Evolutionary conservation across 2,329 filamentous ascomycete genomes (phyloP), one percentile per base, ranked within the genome.

Genomic region (Cordyceps cicadae): DNA sequence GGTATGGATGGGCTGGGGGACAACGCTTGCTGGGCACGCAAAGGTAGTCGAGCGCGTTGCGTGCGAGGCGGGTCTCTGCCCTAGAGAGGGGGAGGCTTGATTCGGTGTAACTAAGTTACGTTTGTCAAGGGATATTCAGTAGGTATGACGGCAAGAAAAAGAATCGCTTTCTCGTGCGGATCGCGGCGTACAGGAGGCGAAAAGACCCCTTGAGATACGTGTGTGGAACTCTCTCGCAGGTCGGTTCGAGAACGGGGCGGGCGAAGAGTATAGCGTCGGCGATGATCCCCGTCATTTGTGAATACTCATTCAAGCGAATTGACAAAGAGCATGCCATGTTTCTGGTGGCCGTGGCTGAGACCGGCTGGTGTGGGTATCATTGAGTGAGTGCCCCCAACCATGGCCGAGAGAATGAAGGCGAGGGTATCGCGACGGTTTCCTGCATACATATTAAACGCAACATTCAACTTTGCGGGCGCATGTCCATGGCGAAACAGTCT

Each of bases 311-410:
- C 19, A 9, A 17, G 32, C 32, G 32, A 34, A 34, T 34, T n/a
- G 14, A 53, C 39, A 46, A 56, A 37, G 43, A 56, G n/a, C 5
- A 48, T 39, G 43, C 3, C 1, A 34, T 45, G 43, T 51, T 32
- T 46, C 32, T 50, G 59, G 51, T 21, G 7, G 45, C 3, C 41
- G 53, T 61, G 59, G 53, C 59, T 61, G 59, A 56, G 52, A 61
- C 59, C 37, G 9, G 34, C 53, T 46, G 46, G 21, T 49, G 46
- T 29, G 43, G 52, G 34, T 53, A 55, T 53, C 26, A 14, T 9
- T 24, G 19, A 14, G 29, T 51, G 34, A 59, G 26, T 11, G 50
- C 29, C 32, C 29, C 50, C 50, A 37, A 37, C 11, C 8, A n/a
- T 37, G 32, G 15, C 26, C 21, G 26, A 9, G 8, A 48, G 37